Evolutionary conservation across 1,139 yeast genomes (phyloP).

Genomic region (Diutina siamensis): DNA sequence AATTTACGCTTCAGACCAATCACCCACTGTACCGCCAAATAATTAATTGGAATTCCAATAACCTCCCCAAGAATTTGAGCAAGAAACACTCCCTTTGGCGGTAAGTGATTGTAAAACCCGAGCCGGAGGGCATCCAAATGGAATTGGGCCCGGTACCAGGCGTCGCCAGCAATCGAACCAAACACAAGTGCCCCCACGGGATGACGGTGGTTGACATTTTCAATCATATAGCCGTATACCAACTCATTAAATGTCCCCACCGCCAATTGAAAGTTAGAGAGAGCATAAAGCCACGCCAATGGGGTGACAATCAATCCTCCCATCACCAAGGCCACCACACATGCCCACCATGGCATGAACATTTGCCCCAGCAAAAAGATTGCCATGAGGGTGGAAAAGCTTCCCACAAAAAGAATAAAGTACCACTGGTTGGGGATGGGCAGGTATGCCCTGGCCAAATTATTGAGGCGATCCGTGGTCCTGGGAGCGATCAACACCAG

Average conservation of each 20-base stretch:
- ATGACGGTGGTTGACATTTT: slow-evolving; percentile 18
- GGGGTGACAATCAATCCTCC: slow-evolving; percentile 38
- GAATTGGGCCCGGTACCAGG: slow-evolving; percentile 43
- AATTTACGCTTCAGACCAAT: slow-evolving; percentile 25
- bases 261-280: slow-evolving; percentile 39
- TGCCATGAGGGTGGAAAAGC: slow-evolving; percentile 22
- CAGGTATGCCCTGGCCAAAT: slow-evolving; percentile 22
- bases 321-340: slow-evolving; percentile 28
- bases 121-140: slow-evolving; percentile 36
- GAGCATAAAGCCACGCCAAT: slow-evolving; percentile 38
- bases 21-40: slow-evolving; percentile 36
- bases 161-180: slow-evolving; percentile 41
- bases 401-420: slow-evolving; percentile 18
- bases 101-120: slow-evolving; percentile 37
- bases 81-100: slow-evolving; percentile 34
- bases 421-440: slow-evolving; percentile 36
- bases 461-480: slow-evolving; percentile 26
- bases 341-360: slow-evolving; percentile 42
- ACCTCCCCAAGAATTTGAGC: slow-evolving; percentile 39
- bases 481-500: slow-evolving; percentile 9
- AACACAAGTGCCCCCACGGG: slow-evolving; percentile 39
- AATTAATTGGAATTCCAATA: slow-evolving; percentile 40
- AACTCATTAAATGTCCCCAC: slow-evolving; percentile 42
- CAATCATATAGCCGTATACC: slow-evolving; percentile 34
- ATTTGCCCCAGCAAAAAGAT: slow-evolving; percentile 26